phyloP scores from a whole-genome alignment of 2,329 filamentous ascomycete species.

The Huntiella decipiens region DNA sequence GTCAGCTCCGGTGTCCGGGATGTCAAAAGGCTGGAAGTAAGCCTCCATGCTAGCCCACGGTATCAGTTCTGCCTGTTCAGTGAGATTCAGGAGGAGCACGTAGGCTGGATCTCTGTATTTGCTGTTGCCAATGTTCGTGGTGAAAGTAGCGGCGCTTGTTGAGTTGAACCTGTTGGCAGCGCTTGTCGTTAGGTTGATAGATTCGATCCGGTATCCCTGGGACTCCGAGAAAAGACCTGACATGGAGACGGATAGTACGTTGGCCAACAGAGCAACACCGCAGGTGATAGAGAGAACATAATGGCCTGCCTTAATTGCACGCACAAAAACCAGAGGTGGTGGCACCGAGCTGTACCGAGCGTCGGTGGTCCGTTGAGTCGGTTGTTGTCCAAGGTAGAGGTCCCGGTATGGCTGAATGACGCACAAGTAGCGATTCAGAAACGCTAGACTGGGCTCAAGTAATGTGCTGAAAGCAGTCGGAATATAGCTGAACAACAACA shows the following conservation, averaged over 20 bases:
- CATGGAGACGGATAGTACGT: slow-evolving; percentile 33
- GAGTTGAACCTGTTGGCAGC: not conserved
- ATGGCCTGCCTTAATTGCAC: slow-evolving; percentile 26
- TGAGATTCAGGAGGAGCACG: slow-evolving; percentile 23
- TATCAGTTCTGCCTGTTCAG: slow-evolving; percentile 23
- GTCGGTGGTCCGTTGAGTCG: slow-evolving; percentile 21
- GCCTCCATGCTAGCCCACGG: slow-evolving; percentile 28
- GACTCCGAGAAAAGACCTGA: slow-evolving; percentile 30
- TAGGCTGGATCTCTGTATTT: slow-evolving; percentile 13
- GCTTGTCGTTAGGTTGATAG: not conserved
- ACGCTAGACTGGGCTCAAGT: slow-evolving; percentile 36
- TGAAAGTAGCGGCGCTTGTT: not conserved
- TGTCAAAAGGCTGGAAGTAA: slow-evolving; percentile 28
- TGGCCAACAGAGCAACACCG: slow-evolving; percentile 27
- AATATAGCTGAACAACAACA: slow-evolving; percentile 28
- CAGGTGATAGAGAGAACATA: slow-evolving; percentile 28
- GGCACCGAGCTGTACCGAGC: slow-evolving; percentile 34
- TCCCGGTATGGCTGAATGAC: slow-evolving; percentile 35
- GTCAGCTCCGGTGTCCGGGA: not conserved
- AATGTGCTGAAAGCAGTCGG: slow-evolving; percentile 35
- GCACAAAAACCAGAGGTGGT: slow-evolving; percentile 29
- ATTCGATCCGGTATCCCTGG: not conserved
- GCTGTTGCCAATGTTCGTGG: slow-evolving; percentile 17
- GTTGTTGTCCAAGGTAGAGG: slow-evolving; percentile 20
- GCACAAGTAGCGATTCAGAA: slow-evolving; percentile 33